Evolutionary conservation across 1,284 basidiomycete species (phyloP), one percentile per base, ranked within the genome.

Genomic region (Pascua sp.): DNA sequence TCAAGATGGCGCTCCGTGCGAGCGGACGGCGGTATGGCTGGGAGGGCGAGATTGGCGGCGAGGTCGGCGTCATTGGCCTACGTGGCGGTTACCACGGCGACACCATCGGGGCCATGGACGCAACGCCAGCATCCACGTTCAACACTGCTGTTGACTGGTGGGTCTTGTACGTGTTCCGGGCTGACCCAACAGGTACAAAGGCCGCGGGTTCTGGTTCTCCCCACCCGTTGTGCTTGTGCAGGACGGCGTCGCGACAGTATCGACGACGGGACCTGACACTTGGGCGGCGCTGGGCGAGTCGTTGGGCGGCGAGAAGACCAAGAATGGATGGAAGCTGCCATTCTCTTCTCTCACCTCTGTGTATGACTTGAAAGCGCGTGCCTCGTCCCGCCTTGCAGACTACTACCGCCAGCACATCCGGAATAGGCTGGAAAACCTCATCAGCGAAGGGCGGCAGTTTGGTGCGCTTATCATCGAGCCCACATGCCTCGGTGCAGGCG

Each of bases 31-130:
- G 85, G 13, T 77, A 84, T 53, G 69, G 73, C 10, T 72, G 78
- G 66, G 56, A 67, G 15, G 70, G 72, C 2, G 73, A 69, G 42
- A 57, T 73, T 41, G 68, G 71, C 16, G 63, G 65, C 61, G 79
- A 84, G 40, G 79, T 95, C 13, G 90, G 90, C 15, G 83, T 98
- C 0, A 75, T 98, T 2, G 95, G 95, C 0, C 71, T 98, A 44
- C 88, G 87, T 63, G 95, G 95, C 2, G 92, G 91, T 68, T 98
- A 98, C 77, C 95, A 98, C 69, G 95, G 95, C 8, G 95, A 98
- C 75, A 98, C 95, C 0, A 96, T 98, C 65, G 95, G 95, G 1
- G 88, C 88, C 0, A 98, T 98, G 95, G 91, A 98, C 66, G 95
- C 95, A 65, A 86, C 88, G 64, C 89, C 92, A 68, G 80, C 80